These are phyloP conservation scores for Penicillium macrosclerotiorum DNA, from an alignment of 495 filamentous ascomycete genomes.

Conservation along the genomic window DNA sequence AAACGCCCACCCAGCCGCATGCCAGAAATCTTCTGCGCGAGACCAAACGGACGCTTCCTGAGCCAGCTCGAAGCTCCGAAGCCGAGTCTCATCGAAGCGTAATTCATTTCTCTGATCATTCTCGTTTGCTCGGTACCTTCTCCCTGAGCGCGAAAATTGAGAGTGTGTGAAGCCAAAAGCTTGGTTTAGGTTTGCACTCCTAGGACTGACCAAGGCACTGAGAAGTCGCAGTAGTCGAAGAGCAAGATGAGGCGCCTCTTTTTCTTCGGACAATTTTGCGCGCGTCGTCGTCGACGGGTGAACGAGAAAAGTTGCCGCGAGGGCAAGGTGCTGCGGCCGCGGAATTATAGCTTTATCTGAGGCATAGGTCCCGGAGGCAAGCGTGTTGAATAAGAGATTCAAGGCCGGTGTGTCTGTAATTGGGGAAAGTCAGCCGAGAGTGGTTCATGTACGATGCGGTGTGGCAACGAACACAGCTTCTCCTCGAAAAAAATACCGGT, in stretches of 20 bases:
- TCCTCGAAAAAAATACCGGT: conserved; percentile 75
- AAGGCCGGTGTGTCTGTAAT: conserved; percentile 65
- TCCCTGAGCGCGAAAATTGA: conserved; percentile 33
- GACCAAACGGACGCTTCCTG: conserved; percentile 67
- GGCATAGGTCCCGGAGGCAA: conserved; percentile 53
- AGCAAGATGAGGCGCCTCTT: conserved; percentile 52
- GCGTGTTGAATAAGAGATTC: conserved; percentile 61
- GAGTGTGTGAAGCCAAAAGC: conserved; percentile 56
- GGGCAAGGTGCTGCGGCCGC: conserved; percentile 58
- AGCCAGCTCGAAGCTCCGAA: conserved; percentile 53
- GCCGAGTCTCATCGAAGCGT: conserved; percentile 37
- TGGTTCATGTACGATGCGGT: not conserved
- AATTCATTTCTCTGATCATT: conserved; percentile 10
- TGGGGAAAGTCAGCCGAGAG: conserved; percentile 8
- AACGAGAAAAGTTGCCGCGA: conserved; percentile 65
- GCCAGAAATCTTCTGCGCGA: conserved; percentile 82
- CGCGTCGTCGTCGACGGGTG: conserved; percentile 70
- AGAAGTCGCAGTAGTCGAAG: conserved; percentile 59
- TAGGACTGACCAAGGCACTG: conserved; percentile 49
- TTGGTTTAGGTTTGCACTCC: conserved; percentile 42
- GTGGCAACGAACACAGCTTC: conserved; percentile 55
- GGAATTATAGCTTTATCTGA: conserved; percentile 47
- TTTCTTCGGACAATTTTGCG: conserved; percentile 49
- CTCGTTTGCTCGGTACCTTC: conserved; percentile 21
- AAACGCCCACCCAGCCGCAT: conserved; percentile 87